phyloP scores from a whole-genome alignment of 2,329 filamentous ascomycete genomes.

The Fusarium xyrophilum region DNA sequence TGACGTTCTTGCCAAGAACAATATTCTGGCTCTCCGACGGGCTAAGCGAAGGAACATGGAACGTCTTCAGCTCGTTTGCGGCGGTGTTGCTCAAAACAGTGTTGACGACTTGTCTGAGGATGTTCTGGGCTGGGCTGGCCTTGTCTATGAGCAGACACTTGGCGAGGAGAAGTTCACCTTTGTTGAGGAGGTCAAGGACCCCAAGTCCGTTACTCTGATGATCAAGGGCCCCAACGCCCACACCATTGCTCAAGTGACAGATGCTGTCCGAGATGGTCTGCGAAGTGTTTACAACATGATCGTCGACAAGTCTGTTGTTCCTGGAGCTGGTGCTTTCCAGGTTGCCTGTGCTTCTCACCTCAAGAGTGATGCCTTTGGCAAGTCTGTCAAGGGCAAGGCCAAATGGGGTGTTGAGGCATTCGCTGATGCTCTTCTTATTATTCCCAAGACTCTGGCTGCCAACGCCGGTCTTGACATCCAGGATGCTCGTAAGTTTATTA shows the following conservation, averaged over 20 bases:
- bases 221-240: conserved; percentile 98
- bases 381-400: conserved; percentile 95
- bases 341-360: conserved; percentile 89
- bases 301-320: conserved; percentile 95
- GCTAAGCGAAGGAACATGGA: conserved; percentile 99
- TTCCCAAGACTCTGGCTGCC: conserved; percentile 95
- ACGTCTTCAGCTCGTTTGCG: conserved; percentile 91
- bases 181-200: conserved; percentile 97
- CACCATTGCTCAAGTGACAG: conserved; percentile 95
- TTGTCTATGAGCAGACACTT: conserved; percentile 95
- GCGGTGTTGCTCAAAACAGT: conserved; percentile 91
- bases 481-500: conserved; percentile 77
- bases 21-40: conserved; percentile 90
- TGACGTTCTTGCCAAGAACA: conserved; percentile 97
- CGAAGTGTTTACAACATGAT: conserved; percentile 99
- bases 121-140: conserved; percentile 91
- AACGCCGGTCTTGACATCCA: conserved; percentile 98
- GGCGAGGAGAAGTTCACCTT: conserved; percentile 99
- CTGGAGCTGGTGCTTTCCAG: conserved; percentile 94
- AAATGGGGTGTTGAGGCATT: conserved; percentile 96
- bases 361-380: conserved; percentile 83
- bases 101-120: conserved; percentile 91
- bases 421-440: conserved; percentile 90
- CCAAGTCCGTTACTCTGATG: conserved; percentile 95
- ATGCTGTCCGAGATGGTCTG: conserved; percentile 93